Evolutionary conservation across 352 stramenopile species (phyloP), one percentile per base, ranked within the genome.

Genomic region (Elongisporangium undulatum): DNA sequence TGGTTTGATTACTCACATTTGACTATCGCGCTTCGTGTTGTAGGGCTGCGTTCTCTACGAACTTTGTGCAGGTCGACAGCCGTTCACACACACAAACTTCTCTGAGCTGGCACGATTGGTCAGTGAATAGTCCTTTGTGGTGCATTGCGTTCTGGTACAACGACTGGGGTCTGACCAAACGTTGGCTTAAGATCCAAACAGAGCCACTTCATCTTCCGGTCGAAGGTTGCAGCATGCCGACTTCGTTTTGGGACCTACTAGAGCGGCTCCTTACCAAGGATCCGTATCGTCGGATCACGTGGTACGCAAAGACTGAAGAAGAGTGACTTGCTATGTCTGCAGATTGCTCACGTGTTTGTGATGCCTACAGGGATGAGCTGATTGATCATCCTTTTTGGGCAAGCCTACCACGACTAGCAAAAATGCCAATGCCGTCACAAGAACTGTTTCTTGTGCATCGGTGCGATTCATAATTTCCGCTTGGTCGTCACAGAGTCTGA

Each of bases 41-140:
- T 41, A 95, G 85, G 86, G 86, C 0, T 95, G 86, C 23, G 72
- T 95, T 21, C 52, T 95, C 24, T 95, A 80, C 59, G 86, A 95
- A 53, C 65, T 95, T 10, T 76, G 67, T 49, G 87, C 81, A 12
- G 84, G 84, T 1, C 67, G 62, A 2, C 78, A 87, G 55, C 78
- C 84, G 17, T 94, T 94, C 62, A 86, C 67, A 4, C 77, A 92
- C 53, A 85, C 77, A 1, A 87, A 81, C 56, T 94, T 92, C 52
- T 72, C 79, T 0, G 75, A 94, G 38, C 64, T 95, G 13, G 78
- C 74, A 29, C 74, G 73, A 61, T 88, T 86, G 67, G 85, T 95
- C 63, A 51, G 56, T 66, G 21, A 16, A 41, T n/a, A 9, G 22
- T 52, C 24, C 38, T 45, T 38, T 20, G 16, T 2, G 15, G n/a